Evolutionary conservation across 768 basidiomycete genomes (phyloP).

Genomic region (Naematelia encephala): DNA sequence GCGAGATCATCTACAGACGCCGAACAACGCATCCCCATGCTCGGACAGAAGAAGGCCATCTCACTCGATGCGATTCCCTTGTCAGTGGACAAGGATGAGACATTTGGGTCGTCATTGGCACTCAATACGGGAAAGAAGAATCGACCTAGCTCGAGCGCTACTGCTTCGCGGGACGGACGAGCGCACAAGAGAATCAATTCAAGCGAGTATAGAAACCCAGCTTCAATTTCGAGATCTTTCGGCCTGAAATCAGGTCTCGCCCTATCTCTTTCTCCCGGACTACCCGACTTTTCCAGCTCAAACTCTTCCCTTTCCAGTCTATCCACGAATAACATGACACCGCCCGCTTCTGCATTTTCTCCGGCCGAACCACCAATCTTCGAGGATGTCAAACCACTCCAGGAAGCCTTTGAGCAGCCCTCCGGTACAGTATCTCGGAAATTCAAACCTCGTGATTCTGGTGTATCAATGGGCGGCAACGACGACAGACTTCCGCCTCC

Average conservation of each 20-base stretch:
- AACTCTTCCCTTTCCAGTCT: conserved; percentile 41
- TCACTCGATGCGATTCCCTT: conserved; percentile 33
- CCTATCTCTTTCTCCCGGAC: conserved; percentile 28
- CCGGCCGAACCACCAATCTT: conserved; percentile 46
- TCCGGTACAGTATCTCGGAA: conserved; percentile 32
- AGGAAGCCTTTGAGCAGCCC: conserved; percentile 42
- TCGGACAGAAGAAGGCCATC: conserved; percentile 25
- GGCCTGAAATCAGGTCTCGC: conserved; percentile 47
- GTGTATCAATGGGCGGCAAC: conserved; percentile 33
- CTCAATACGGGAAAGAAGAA: conserved; percentile 17
- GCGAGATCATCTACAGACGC: conserved; percentile 35
- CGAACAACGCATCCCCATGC: conserved; percentile 17
- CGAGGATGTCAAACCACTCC: conserved; percentile 48
- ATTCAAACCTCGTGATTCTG: conserved; percentile 49
- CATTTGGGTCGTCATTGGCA: conserved; percentile 25
- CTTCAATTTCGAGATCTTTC: conserved; percentile 40
- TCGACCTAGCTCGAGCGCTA: conserved; percentile 19
- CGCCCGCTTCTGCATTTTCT: conserved; percentile 37
- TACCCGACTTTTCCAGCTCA: conserved; percentile 38
- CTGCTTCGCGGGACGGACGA: conserved; percentile 9
- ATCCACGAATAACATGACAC: conserved; percentile 34
- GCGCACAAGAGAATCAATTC: conserved; percentile 36
- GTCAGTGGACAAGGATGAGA: conserved; percentile 27
- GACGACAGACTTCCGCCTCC: conserved; percentile 6
- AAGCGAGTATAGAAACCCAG: conserved; percentile 23